Percentiles rank a stretch among this genome's conserved stretches.
These are phyloP conservation scores for Colletotrichum higginsianum DNA, from an alignment of 2,329 filamentous ascomycete species.

Conservation along the genomic window DNA sequence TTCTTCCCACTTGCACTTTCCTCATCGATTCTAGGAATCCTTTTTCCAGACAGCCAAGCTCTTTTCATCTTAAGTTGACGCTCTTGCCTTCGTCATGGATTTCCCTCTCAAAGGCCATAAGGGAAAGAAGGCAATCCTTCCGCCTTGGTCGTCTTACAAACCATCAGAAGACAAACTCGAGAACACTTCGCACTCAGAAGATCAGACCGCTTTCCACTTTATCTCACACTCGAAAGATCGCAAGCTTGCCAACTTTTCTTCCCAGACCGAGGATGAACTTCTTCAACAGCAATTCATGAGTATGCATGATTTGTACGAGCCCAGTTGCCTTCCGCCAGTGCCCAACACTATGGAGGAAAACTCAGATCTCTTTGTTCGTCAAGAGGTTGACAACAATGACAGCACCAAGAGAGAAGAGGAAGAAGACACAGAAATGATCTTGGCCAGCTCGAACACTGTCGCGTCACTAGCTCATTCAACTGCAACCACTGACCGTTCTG, in stretches of 20 bases:
- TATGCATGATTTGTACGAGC: background rate
- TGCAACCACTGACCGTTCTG: too few relatives aligned
- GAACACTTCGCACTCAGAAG: accelerated
- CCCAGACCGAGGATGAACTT: background rate
- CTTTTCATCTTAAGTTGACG: too few relatives aligned
- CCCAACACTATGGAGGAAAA: too few relatives aligned
- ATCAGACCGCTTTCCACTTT: background rate
- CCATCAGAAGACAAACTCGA: background rate
- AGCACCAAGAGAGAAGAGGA: background rate
- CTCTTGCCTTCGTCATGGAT: background rate
- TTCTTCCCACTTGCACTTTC: too few relatives aligned
- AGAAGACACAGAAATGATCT: too few relatives aligned
- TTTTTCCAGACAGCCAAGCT: too few relatives aligned
- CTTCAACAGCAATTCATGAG: background rate
- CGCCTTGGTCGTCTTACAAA: background rate
- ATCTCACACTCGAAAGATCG: too few relatives aligned
- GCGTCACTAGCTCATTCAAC: background rate
- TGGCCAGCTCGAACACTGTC: background rate
- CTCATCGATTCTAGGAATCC: too few relatives aligned
- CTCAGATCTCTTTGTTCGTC: background rate
- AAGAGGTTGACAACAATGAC: background rate
- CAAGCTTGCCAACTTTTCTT: background rate
- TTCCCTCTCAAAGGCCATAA: background rate
- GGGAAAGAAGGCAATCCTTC: background rate
- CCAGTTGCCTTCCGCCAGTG: background rate